Evolutionary conservation across 768 basidiomycete genomes (phyloP).

Genomic region (Leccinum longicurvipes): DNA sequence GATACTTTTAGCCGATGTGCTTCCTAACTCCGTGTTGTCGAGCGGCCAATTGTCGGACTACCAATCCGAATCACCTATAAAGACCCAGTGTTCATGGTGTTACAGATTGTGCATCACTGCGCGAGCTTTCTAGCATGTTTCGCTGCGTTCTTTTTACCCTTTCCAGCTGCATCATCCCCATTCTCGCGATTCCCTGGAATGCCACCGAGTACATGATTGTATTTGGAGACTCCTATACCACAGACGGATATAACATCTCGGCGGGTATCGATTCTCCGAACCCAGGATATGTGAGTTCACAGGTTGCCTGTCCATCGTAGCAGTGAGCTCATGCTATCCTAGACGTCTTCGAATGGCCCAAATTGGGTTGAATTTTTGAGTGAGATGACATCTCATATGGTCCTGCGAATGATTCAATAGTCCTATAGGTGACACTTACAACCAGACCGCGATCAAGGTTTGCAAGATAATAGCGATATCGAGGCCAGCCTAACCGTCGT

Average conservation of each 20-base stretch:
- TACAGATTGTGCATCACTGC: not conserved
- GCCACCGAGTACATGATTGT: slow-evolving; percentile 54
- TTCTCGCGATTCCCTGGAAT: slow-evolving; percentile 42
- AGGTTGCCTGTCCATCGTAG: not conserved
- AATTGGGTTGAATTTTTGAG: slow-evolving; percentile 60
- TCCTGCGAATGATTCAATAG: not conserved
- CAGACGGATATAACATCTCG: slow-evolving; percentile 58
- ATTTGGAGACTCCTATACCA: slow-evolving; percentile 64
- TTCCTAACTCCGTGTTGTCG: too few species aligned
- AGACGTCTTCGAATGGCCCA: slow-evolving; percentile 61
- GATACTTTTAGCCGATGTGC: too few species aligned
- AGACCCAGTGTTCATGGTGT: not conserved
- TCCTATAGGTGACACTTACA: slow-evolving; percentile 46
- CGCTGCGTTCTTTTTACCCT: not conserved
- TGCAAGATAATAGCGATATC: not conserved
- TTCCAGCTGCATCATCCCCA: not conserved
- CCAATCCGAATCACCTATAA: slow-evolving; percentile 9
- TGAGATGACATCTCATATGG: slow-evolving; percentile 21
- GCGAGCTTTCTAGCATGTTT: slow-evolving; percentile 11
- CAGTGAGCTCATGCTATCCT: not conserved
- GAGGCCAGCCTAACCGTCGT: not conserved
- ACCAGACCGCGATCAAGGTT: slow-evolving; percentile 52
- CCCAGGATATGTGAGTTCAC: slow-evolving; percentile 46
- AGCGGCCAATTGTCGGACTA: too few species aligned
- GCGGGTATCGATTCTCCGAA: slow-evolving; percentile 49